Evolutionary conservation across 2,329 filamentous ascomycete species (phyloP).

Genomic region (Penicillium sp.): DNA sequence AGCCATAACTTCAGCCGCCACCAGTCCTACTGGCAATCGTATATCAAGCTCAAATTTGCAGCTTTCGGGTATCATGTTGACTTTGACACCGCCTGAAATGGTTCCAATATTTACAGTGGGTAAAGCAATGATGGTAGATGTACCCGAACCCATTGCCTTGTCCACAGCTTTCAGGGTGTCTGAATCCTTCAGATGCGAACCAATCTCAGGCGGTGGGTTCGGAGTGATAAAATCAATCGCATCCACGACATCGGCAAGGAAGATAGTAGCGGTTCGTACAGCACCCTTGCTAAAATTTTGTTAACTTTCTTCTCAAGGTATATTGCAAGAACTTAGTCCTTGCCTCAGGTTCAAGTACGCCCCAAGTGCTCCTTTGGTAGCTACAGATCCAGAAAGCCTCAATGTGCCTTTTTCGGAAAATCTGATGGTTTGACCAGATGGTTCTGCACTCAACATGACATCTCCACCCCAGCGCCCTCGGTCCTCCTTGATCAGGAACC

Average conservation of each 20-base stretch:
- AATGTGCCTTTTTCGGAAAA: constrained; percentile 48
- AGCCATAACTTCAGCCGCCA: constrained; percentile 10
- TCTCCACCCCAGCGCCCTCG: constrained; percentile 38
- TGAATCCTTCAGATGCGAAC: neutral
- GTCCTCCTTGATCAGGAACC: constrained; percentile 13
- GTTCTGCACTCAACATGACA: constrained; percentile 43
- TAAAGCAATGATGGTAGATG: constrained; percentile 39
- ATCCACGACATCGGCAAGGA: neutral
- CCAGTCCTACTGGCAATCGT: constrained; percentile 41
- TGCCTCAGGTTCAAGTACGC: constrained; percentile 43
- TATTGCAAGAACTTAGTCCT: constrained; percentile 1
- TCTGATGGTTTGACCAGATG: constrained; percentile 39
- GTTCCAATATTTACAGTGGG: constrained; percentile 45
- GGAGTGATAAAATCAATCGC: constrained; percentile 2
- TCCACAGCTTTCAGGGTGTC: constrained; percentile 2
- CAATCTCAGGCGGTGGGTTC: constrained; percentile 4
- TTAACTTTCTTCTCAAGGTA: neutral
- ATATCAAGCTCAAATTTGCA: constrained; percentile 44
- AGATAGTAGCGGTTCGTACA: neutral
- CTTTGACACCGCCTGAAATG: constrained; percentile 43
- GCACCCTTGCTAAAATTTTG: neutral
- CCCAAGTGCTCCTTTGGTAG: constrained; percentile 38
- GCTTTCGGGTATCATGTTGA: constrained; percentile 44
- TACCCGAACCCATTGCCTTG: constrained; percentile 5
- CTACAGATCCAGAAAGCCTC: constrained; percentile 38